Evolutionary conservation across 768 basidiomycete species (phyloP).

Genomic region (Xanthoconium purpureum): DNA sequence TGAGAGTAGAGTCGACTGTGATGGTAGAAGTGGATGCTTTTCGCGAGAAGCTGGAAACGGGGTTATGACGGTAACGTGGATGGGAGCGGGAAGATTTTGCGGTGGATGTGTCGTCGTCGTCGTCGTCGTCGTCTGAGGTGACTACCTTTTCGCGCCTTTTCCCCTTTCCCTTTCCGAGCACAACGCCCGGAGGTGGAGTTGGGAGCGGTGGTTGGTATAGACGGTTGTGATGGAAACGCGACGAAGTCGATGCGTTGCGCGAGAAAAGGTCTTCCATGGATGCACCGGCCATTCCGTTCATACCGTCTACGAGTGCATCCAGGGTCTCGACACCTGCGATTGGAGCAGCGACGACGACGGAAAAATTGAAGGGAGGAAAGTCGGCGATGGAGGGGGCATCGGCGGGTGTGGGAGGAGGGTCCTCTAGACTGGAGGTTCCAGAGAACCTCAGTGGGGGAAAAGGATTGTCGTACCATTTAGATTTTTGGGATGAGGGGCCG

Average conservation of each 20-base stretch:
- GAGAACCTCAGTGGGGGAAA: constrained; percentile 60
- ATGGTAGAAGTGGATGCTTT: constrained; percentile 31
- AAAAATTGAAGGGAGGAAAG: constrained; percentile 42
- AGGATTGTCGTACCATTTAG: constrained; percentile 42
- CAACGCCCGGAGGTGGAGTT: constrained; percentile 75
- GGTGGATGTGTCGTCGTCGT: constrained; percentile 23
- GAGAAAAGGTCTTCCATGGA: constrained; percentile 54
- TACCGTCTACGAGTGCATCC: constrained; percentile 86
- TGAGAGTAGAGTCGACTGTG: constrained; percentile 22
- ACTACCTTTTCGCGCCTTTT: constrained; percentile 21
- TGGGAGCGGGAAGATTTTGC: constrained; percentile 18
- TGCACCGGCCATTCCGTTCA: constrained; percentile 84
- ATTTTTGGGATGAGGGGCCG: constrained; percentile 48
- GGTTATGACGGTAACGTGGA: constrained; percentile 22
- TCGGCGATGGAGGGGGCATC: constrained; percentile 36
- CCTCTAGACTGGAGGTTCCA: constrained; percentile 69
- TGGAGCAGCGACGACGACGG: constrained; percentile 73
- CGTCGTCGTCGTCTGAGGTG: constrained; percentile 57
- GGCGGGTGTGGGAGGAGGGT: constrained; percentile 68
- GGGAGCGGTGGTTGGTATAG: constrained; percentile 82
- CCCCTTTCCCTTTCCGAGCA: constrained; percentile 52
- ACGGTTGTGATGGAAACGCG: constrained; percentile 65
- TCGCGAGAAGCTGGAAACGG: constrained; percentile 20
- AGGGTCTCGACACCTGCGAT: constrained; percentile 79
- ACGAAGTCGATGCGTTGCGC: constrained; percentile 42